Base-by-base conservation (phyloP, 345 rosid genomes). In the Reutealis trisperma region DNA sequence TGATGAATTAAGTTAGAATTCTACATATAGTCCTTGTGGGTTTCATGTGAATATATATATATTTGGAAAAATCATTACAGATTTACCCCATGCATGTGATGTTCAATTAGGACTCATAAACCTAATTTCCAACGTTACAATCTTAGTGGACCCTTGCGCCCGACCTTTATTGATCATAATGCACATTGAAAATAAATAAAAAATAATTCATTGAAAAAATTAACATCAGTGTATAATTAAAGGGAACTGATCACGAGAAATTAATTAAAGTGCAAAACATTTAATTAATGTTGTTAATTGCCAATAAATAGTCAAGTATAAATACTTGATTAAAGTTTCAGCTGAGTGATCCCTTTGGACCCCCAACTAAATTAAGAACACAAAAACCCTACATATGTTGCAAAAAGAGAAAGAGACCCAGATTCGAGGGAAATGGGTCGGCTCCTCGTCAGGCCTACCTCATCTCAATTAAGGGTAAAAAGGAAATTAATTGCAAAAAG, bases 361-460 rank as follows among this genome's bases (percentile, higher is more conserved):
- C 86, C 73, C 75, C 51, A 55, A 72, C 71, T 41, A 51, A 63
- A 69, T 57, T 59, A 65, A 54, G 27, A 57, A 45, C 85, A 73
- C 67, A 4, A 70, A 73, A 77, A 80, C 86, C 86, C 84, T 58
- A 84, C 81, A 44, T 68, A 37, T 59, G 41, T 34, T 70, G 24
- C 24, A 78, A 74, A 76, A 15, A 47, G 21, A 79, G 73, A 75
- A 61, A 74, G 67, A 78, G 80, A 80, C 89, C 90, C 87, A 73
- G 70, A 68, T 80, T 84, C 79, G 25, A 73, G 83, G 88, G 85
- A 77, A 80, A 80, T 69, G 87, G 86, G 27, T 68, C 44, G 25
- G 21, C 67, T 72, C 75, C 66, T 58, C 82, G 86, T 85, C 87
- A 86, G 52, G 79, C 81, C 78, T 73, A 71, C 70, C 68, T 84